Evolutionary conservation across 495 filamentous ascomycete species (phyloP), one percentile per base, ranked within the genome.

Genomic region (Aspergillus avenaceus): DNA sequence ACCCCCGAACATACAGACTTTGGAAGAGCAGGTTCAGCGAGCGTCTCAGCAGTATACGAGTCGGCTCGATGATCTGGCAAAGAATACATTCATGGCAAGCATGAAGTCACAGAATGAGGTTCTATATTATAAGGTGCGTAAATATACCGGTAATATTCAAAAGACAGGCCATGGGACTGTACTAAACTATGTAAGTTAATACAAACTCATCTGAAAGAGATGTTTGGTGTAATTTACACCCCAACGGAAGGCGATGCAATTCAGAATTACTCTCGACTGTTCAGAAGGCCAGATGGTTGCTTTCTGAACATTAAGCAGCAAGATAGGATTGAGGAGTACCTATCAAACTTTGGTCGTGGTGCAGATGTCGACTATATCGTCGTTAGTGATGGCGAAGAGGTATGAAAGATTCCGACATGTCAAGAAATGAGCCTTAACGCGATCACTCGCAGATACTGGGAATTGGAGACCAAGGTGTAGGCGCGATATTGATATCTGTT

Each of bases 221-320:
- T 96, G 86, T 90, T 95, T 57, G 79, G 83, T 34, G 69, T 96
- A 9, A 88, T 96, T 25, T 96, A 95, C 61, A 95, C 90, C 0
- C 90, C 91, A 0, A 95, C 91, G 0, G 90, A 95, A 65, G 90
- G 87, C 3, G 89, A 95, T n/a, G 90, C 91, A 1, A 95, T 95
- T 48, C 77, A 86, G 64, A 86, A 91, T 58, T 95, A 87, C 62
- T 95, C 90, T 5, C 70, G 85, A 3, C 52, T 91, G 3, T 95
- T 95, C 58, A 70, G 91, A 32, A 75, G 75, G 49, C 89, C 90
- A 1, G 84, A 91, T 51, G 91, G 83, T 1, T 86, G 83, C 51
- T 86, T 84, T 50, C 49, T 81, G 56, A 78, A 75, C 34, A 75
- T 81, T 12, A 52, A 55, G 1, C 67, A 80, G 9, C 66, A 72